Conservation (phyloP, 345 rosid genomes). For the Kernera saxatilis region DNA sequence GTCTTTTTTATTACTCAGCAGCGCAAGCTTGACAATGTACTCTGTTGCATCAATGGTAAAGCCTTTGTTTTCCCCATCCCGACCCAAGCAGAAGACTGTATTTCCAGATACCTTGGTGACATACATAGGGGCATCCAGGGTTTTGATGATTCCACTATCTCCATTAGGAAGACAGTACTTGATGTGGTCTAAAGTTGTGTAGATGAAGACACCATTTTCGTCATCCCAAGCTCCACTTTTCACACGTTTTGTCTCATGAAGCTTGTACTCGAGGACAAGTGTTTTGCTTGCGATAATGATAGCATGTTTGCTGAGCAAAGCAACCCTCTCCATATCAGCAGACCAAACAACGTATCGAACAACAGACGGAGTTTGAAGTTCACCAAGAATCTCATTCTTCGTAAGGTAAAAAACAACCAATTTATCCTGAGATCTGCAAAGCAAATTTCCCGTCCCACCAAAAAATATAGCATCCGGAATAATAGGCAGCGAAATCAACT, state of each 20-base stretch:
- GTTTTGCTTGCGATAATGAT: conserved; percentile 72
- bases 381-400: conserved; percentile 72
- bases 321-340: conserved; percentile 77
- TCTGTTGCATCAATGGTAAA: conserved; percentile 70
- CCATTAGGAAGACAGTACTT: conserved; percentile 89
- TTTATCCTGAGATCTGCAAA: conserved; percentile 78
- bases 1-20: conserved; percentile 67
- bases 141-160: conserved; percentile 71
- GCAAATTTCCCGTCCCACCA: conserved; percentile 80
- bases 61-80: conserved; percentile 66
- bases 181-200: conserved; percentile 72
- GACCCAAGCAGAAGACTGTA: conserved; percentile 67
- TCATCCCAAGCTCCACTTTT: conserved; percentile 95
- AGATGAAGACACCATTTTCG: conserved; percentile 78
- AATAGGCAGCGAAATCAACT: too few relatives aligned
- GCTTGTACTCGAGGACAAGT: conserved; percentile 76
- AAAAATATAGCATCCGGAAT: conserved; percentile 81
- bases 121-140: conserved; percentile 75
- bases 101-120: conserved; percentile 63
- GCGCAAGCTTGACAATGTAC: conserved; percentile 69
- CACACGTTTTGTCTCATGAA: conserved; percentile 85
- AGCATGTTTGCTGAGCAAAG: conserved; percentile 82
- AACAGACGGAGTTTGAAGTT: conserved; percentile 66
- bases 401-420: conserved; percentile 77
- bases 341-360: conserved; percentile 79